Evolutionary conservation across 108 stramenopile species (phyloP), one percentile per base, ranked within the genome.

Genomic region (Nitzschia sp.): DNA sequence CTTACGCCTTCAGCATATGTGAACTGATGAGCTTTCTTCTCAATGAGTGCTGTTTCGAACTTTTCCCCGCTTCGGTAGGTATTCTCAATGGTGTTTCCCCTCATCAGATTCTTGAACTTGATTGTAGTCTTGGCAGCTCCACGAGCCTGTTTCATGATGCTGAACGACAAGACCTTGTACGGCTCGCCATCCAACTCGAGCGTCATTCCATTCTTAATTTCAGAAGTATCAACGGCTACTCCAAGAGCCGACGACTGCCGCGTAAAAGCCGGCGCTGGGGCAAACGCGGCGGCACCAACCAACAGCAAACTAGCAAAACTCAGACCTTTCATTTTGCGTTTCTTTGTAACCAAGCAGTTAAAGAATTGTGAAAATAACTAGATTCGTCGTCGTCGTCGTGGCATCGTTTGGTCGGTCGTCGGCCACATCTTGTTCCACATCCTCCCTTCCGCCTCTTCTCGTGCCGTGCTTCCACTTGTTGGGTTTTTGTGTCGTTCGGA

Each of bases 181-280:
- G 94, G 92, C 59, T 92, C 92, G 33, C 94, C 94, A 64, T 97
- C 97, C 23, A 97, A 46, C 73, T 97, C 95, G 46, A 97, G 79
- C 8, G 95, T 97, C 64, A 96, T 71, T 13, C 97, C 97, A 74
- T 96, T 97, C 82, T 96, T 97, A 56, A 97, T 95, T 53, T 97
- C 97, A 57, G 89, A 86, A 32, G 94, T 95, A 74, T 91, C 88
- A 46, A 93, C 76, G 46, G 92, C 89, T 6, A 93, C 92, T 35
- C 63, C 67, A 59, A 78, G 74, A 5, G 74, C 57, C 4, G 57
- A 28, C 57, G 57, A 29, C 15, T 9, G 3, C 21, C 19, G 3
- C 3, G 27, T 21, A 29, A 13, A 21, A 15, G 56, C 9, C 8
- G 27, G 56, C 5, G 56, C 56, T 4, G 56, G 30, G 27, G 56